These are phyloP conservation scores for Fusarium coicis DNA, from an alignment of 2,329 filamentous ascomycete genomes.

Conservation along the genomic window DNA sequence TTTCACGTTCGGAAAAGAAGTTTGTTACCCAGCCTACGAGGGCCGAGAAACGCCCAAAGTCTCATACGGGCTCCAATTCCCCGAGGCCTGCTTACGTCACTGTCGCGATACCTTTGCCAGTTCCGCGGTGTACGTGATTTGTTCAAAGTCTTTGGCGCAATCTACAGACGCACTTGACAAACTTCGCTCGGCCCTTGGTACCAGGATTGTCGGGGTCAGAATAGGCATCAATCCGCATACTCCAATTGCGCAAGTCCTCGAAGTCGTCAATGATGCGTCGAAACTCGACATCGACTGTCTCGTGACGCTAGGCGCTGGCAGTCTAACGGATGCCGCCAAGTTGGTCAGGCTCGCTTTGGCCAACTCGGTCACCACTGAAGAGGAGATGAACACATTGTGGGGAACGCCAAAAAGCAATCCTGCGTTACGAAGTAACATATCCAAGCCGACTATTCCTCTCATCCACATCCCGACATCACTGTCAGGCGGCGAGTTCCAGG, in stretches of 20 bases:
- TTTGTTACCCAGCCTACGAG: neutral
- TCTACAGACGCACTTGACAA: conserved; percentile 58
- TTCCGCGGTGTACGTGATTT: neutral
- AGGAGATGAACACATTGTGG: conserved; percentile 53
- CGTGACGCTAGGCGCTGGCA: conserved; percentile 65
- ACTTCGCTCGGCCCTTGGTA: conserved; percentile 54
- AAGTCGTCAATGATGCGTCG: conserved; percentile 56
- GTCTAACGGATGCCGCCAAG: conserved; percentile 67
- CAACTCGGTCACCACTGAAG: conserved; percentile 54
- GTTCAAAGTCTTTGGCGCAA: conserved; percentile 58
- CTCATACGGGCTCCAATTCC: conserved; percentile 18
- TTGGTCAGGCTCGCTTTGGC: conserved; percentile 60
- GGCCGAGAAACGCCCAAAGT: neutral
- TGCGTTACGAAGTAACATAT: conserved; percentile 8
- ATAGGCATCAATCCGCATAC: conserved; percentile 66
- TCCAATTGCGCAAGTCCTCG: conserved; percentile 62
- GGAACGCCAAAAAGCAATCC: conserved; percentile 38
- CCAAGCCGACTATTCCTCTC: conserved; percentile 44
- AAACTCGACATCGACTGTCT: conserved; percentile 57
- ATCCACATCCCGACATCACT: conserved; percentile 51
- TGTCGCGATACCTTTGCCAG: neutral
- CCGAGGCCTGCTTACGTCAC: conserved; percentile 7
- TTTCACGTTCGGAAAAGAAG: conserved; percentile 11
- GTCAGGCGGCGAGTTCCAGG: conserved; percentile 51
- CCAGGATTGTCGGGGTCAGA: conserved; percentile 56